A percentile compares a stretch with the other conserved stretches of the same genome.
Conservation (phyloP, 805 yeast genomes). For the Barnettozyma wickerhamii region DNA sequence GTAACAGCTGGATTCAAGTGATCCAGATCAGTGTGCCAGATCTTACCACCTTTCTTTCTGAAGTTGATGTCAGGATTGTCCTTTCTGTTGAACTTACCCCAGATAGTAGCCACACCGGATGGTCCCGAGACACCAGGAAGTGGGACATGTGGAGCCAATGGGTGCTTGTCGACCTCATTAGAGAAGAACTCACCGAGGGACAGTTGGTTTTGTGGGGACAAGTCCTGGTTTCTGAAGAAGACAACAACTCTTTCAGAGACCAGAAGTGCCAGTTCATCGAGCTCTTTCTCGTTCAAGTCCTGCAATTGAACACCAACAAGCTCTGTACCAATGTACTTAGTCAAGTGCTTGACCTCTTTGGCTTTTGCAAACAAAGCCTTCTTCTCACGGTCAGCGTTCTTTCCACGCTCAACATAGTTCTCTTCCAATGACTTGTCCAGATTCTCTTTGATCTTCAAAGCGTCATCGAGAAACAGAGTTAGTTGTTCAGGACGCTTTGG, state of each 20-base stretch:
- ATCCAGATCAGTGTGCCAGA: slow-evolving; percentile 51
- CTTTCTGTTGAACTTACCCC: slow-evolving; percentile 27
- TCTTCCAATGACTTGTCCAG: slow-evolving; percentile 25
- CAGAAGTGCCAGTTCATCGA: slow-evolving; percentile 43
- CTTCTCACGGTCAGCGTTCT: slow-evolving; percentile 38
- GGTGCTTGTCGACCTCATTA: slow-evolving; percentile 40
- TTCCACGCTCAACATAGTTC: slow-evolving; percentile 33
- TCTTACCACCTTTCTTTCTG: slow-evolving; percentile 17
- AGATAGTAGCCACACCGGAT: slow-evolving; percentile 35
- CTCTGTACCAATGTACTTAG: slow-evolving; percentile 47
- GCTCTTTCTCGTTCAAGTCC: slow-evolving; percentile 39
- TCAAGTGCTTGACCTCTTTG: slow-evolving; percentile 37
- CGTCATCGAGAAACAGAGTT: slow-evolving; percentile 39
- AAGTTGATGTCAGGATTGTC: slow-evolving; percentile 6
- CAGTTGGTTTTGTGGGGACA: slow-evolving; percentile 17
- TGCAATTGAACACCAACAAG: slow-evolving; percentile 42
- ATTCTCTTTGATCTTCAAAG: slow-evolving; percentile 29
- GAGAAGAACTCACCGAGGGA: slow-evolving; percentile 14
- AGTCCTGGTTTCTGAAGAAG: slow-evolving; percentile 30
- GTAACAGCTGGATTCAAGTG: slow-evolving; percentile 57
- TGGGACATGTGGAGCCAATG: slow-evolving; percentile 31
- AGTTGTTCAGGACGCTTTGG: slow-evolving; percentile 35
- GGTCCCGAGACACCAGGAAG: slow-evolving; percentile 19
- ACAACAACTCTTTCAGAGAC: slow-evolving; percentile 49
- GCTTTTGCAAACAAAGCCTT: slow-evolving; percentile 38